Percentiles rank a stretch among this genome's conserved stretches.
Evolutionary conservation across 2,329 filamentous ascomycete species (phyloP).

Genomic region (Balansia obtecta): DNA sequence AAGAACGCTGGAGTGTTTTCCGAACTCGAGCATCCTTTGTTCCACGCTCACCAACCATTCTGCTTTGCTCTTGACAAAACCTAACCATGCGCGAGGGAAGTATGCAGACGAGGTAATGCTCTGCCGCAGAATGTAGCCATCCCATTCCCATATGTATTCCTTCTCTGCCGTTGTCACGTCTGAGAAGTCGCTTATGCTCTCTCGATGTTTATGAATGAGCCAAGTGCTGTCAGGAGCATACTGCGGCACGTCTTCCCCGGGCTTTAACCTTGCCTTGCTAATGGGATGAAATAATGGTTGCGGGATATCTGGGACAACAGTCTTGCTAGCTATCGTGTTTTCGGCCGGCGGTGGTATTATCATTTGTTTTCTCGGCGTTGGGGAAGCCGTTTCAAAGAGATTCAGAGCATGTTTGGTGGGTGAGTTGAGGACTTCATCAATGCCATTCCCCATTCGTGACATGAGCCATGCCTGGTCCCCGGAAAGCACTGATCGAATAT

Average conservation of each 20-base stretch:
- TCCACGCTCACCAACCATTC: slow-evolving; percentile 37
- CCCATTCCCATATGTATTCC: slow-evolving; percentile 47
- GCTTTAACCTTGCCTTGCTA: slow-evolving; percentile 38
- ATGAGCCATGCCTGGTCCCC: slow-evolving; percentile 35
- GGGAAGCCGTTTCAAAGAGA: slow-evolving; percentile 14
- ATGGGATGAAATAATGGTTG: slow-evolving; percentile 45
- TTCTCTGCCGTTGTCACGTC: slow-evolving; percentile 42
- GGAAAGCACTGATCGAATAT: slow-evolving; percentile 29
- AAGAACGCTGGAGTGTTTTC: slow-evolving; percentile 40
- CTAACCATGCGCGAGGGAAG: slow-evolving; percentile 37
- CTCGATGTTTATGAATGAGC: slow-evolving; percentile 46
- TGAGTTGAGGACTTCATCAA: slow-evolving; percentile 15
- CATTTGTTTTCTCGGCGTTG: slow-evolving; percentile 8
- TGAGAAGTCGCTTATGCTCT: slow-evolving; percentile 43
- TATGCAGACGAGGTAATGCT: slow-evolving; percentile 39
- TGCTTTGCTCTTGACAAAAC: slow-evolving; percentile 37
- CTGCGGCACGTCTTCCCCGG: slow-evolving; percentile 34
- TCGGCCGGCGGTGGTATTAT: slow-evolving; percentile 6
- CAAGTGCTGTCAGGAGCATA: slow-evolving; percentile 35
- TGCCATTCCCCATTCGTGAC: slow-evolving; percentile 26
- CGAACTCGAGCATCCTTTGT: slow-evolving; percentile 39
- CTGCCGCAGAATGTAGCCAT: slow-evolving; percentile 38
- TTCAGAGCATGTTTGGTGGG: slow-evolving; percentile 12
- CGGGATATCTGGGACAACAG: slow-evolving; percentile 35
- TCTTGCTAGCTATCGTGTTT: slow-evolving; percentile 14